Percentiles rank a stretch among this genome's conserved stretches.
phyloP scores from a whole-genome alignment of 257 asterid species.

The Dorcoceras hygrometricum region DNA sequence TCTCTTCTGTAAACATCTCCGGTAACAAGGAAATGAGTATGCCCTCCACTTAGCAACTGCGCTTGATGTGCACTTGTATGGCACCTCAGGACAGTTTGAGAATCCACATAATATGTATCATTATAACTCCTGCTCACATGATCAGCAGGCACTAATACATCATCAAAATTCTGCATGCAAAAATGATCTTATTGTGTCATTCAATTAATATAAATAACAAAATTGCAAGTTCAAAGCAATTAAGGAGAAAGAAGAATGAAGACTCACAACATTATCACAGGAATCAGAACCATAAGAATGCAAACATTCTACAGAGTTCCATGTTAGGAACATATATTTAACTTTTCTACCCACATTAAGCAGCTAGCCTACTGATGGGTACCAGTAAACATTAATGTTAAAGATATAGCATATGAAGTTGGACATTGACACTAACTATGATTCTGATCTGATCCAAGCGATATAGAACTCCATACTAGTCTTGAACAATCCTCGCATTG shows the following conservation, averaged over 20 bases:
- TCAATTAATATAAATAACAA: conserved; percentile 7
- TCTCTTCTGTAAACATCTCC: conserved; percentile 98
- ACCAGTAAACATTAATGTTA: conserved; percentile 9
- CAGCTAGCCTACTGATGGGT: conserved; percentile 6
- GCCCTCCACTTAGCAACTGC: conserved; percentile 66
- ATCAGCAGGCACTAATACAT: conserved; percentile 94
- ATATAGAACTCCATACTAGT: neutral
- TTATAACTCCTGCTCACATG: conserved; percentile 78
- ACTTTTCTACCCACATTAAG: neutral
- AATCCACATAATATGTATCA: conserved; percentile 89
- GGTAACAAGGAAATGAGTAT: conserved; percentile 75
- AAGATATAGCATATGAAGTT: neutral
- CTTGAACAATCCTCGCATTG: neutral
- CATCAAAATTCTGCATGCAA: conserved; percentile 86
- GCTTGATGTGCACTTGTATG: conserved; percentile 99
- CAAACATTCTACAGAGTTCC: neutral
- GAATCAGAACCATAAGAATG: conserved; percentile 15
- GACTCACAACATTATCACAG: neutral
- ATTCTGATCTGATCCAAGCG: neutral
- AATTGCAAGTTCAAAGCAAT: neutral
- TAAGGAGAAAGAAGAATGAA: neutral
- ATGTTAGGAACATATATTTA: conserved; percentile 4
- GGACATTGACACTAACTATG: neutral
- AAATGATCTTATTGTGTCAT: neutral
- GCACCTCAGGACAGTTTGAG: conserved; percentile 91